Conservation (phyloP, 805 yeast species). For the Sugiyamaella mastotermitis region DNA sequence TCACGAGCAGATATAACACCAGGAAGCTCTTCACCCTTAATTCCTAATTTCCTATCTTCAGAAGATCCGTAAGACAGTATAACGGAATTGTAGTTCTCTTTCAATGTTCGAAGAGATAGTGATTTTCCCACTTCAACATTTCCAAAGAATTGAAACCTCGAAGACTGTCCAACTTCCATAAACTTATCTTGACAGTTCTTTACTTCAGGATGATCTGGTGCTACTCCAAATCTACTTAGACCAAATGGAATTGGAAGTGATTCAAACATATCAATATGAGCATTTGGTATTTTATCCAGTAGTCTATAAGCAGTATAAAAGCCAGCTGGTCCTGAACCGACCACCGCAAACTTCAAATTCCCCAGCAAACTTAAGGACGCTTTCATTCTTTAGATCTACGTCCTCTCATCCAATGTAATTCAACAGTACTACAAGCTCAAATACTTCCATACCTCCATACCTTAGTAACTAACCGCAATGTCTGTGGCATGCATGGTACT, state of each 20-base stretch:
- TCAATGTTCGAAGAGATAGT: conserved; percentile 44
- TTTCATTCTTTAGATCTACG: no score
- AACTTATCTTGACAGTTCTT: conserved; percentile 68
- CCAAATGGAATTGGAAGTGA: conserved; percentile 88
- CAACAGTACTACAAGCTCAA: no score
- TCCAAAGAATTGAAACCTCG: conserved; percentile 56
- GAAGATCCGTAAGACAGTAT: conserved; percentile 75
- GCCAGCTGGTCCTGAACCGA: conserved; percentile 97
- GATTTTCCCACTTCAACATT: conserved; percentile 65
- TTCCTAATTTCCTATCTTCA: conserved; percentile 45
- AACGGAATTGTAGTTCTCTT: conserved; percentile 60
- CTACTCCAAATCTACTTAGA: conserved; percentile 89
- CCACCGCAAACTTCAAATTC: conserved; percentile 50
- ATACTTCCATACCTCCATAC: no score
- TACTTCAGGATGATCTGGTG: conserved; percentile 98
- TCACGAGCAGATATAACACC: conserved; percentile 77
- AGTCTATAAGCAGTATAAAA: conserved; percentile 81
- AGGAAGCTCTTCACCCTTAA: conserved; percentile 52
- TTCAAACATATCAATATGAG: conserved; percentile 71
- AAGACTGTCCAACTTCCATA: conserved; percentile 37
- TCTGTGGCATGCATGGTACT: no score
- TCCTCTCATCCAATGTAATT: no score
- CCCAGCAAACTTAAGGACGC: no score
- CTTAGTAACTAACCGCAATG: no score
- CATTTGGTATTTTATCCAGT: conserved; percentile 42